Base-by-base conservation (phyloP, 805 yeast species). In the Nakazawaea ernobii region DNA sequence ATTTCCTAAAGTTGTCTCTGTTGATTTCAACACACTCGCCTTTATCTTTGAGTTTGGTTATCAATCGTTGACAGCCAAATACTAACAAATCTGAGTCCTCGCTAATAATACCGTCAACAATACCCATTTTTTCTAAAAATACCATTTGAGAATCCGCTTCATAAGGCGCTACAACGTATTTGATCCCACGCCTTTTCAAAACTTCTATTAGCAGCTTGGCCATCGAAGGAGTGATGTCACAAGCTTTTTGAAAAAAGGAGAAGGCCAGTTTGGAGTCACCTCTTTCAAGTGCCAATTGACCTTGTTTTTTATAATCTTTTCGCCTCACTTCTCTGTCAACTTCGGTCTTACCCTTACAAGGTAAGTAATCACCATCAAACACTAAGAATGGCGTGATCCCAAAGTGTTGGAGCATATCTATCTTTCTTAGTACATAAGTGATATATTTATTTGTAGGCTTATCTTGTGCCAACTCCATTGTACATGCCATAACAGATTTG, bases 71-170 rank as follows among this genome's bases (percentile, higher is more conserved):
- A 45, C 95, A 87, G 0, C 99, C 99, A 69, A 92, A 94, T 1
- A 94, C 74, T 20, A 94, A 68, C 53, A 94, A 70, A 67, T 94
- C 99, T 0, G 97, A 90, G 61, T 94, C 99, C 59, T 94, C 99
- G 37, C 96, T 84, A 8, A 94, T 72, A 5, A 94, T 86, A 0
- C 92, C 98, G 52, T 89, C 84, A 6, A 89, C 92, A 1, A 80
- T 45, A 0, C 92, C 92, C 0, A 66, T 53, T 49, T 79, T 77
- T 60, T 92, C 98, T 38, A 94, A 71, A 57, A 82, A 89, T 8
- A 91, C 98, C 85, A 94, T 79, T 63, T 94, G 99, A 1, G 99
- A 85, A 62, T 94, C 99, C 0, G 99, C 99, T 66, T 94, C 99
- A 61, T 89, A 94, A 0, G 99, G 99, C 0, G 99, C 98, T 8